Evolutionary conservation across 192 early-diverging fungal species (phyloP).

Genomic region (Backusella tuberculispora): DNA sequence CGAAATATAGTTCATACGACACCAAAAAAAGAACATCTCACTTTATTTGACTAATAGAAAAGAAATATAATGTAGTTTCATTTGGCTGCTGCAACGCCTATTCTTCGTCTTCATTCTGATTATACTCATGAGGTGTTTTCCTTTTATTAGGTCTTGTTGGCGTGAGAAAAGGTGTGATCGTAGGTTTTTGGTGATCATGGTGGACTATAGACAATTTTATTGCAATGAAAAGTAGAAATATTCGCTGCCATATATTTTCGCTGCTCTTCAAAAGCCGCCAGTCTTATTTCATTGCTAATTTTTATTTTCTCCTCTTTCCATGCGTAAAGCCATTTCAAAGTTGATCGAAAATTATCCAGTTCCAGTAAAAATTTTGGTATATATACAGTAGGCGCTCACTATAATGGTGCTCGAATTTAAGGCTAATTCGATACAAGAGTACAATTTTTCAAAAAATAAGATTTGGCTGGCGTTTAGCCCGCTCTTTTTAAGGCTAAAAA

Average conservation of each 20-base stretch:
- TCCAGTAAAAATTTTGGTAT: not conserved
- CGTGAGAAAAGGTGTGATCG: slow-evolving; percentile 2
- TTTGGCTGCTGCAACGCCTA: not conserved
- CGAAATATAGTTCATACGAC: too few species aligned
- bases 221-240: not conserved
- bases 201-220: not conserved
- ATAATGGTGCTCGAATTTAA: too few species aligned
- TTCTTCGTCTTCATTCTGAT: not conserved
- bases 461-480: too few species aligned
- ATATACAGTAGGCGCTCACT: too few species aligned
- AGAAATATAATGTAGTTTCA: not conserved
- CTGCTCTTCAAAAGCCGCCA: slow-evolving; percentile 1
- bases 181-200: not conserved
- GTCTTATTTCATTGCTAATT: not conserved
- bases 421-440: too few species aligned
- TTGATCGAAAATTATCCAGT: slow-evolving; percentile 5
- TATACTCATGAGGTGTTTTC: not conserved
- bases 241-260: not conserved
- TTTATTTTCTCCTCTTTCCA: slow-evolving; percentile 9
- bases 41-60: too few species aligned
- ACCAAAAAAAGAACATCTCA: too few species aligned
- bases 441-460: too few species aligned
- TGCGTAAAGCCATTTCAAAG: not conserved
- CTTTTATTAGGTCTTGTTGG: slow-evolving; percentile 5
- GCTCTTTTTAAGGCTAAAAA: not conserved